Evolutionary conservation across 2,329 filamentous ascomycete species (phyloP), one percentile per base, ranked within the genome.

Genomic region (Penicillium sp.): DNA sequence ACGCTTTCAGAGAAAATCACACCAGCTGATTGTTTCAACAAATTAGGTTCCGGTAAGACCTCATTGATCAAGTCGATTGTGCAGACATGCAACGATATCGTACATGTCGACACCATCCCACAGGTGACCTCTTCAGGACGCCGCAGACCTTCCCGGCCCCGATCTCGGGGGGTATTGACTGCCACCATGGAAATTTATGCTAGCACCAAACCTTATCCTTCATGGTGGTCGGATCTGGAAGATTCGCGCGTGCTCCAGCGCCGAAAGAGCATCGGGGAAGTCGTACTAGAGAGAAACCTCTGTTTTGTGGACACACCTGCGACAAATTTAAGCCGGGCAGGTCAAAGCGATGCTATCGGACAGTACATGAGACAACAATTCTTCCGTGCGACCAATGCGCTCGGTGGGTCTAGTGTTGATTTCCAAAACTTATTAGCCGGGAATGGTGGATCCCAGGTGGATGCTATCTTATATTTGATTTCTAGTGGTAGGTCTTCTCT

Each of bases 261-360:
- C 69, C 83, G 89, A 67, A 90, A 87, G 71, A 93, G 89, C 68
- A 78, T 86, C 51, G 86, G 87, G 8, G 92, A 94, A 62, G 84
- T 86, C 23, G 84, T 97, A 40, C 78, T 97, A 46, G 93, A 97
- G 71, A 85, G 93, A 31, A 99, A 99, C 70, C 77, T 99, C 6
- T 96, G 91, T 73, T 97, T 99, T 71, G 87, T 97, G 57, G 93
- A 97, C 76, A 93, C 90, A 2, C 86, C 89, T 62, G 81, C 80
- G 46, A 80, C 78, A 46, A 84, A 82, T 38, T 82, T 86, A 52
- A 81, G 84, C 61, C 63, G 64, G 40, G 54, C 62, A 66, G 84
- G 84, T 63, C 80, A 78, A 51, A 85, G 86, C 50, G 82, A 85
- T 40, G 80, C 80, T 7, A 83, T 89, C 40, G 75, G 88, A 15